Evolutionary conservation across 2,329 filamentous ascomycete species (phyloP).

Genomic region (Pseudocercospora pini-densiflorae): DNA sequence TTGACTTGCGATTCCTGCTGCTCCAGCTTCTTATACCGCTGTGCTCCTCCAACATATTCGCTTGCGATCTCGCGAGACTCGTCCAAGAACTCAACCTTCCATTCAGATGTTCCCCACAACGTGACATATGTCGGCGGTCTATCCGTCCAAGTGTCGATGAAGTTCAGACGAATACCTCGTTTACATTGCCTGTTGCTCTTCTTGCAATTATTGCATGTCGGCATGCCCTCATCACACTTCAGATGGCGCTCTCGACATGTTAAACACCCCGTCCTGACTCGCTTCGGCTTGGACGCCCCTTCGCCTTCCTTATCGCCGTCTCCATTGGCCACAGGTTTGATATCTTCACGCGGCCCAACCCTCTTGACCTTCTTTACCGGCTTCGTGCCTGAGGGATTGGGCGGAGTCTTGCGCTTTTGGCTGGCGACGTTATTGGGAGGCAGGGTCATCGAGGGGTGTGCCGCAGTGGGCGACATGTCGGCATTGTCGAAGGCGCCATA

Average conservation of each 20-base stretch:
- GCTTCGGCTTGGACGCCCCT: conserved; percentile 67
- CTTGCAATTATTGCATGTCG: conserved; percentile 75
- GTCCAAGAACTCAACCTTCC: conserved; percentile 79
- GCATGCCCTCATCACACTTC: conserved; percentile 81
- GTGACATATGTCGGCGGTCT: conserved; percentile 63
- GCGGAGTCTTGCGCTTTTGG: conserved; percentile 36
- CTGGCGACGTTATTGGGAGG: conserved; percentile 12
- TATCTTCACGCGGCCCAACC: conserved; percentile 34
- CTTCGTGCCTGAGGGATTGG: conserved; percentile 31
- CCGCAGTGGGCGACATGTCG: conserved; percentile 24
- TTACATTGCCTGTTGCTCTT: conserved; percentile 88
- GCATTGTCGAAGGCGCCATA: conserved; percentile 29
- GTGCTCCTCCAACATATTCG: conserved; percentile 80
- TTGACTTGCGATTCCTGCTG: conserved; percentile 15
- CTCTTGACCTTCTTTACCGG: conserved; percentile 39
- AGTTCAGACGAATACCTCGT: conserved; percentile 85
- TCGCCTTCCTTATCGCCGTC: conserved; percentile 40
- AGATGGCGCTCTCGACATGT: conserved; percentile 89
- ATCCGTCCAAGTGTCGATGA: conserved; percentile 81
- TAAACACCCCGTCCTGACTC: conserved; percentile 86
- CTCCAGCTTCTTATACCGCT: conserved; percentile 65
- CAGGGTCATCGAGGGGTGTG: conserved; percentile 17
- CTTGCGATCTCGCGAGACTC: conserved; percentile 89
- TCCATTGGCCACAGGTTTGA: conserved; percentile 33
- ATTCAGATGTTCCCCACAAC: conserved; percentile 63